Percentiles rank a stretch among this genome's conserved stretches.
Conservation (phyloP, 106 monocot genomes). For the Dendrobium chrysotoxum region DNA sequence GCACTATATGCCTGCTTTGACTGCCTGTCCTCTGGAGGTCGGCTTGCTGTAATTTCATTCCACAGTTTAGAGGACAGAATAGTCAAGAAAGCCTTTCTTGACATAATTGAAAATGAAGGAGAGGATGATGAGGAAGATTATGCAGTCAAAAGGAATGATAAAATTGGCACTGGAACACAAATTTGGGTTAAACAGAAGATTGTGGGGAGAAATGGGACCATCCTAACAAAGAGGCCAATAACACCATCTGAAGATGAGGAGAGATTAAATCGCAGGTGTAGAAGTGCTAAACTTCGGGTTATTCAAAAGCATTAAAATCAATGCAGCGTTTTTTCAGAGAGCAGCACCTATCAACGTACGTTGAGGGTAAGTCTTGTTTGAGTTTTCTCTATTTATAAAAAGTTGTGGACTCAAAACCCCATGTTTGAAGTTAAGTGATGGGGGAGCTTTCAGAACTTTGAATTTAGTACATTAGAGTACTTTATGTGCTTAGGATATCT, state of each 20-base stretch:
- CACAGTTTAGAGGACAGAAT: slow-evolving; percentile 97
- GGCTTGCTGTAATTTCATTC: slow-evolving; percentile 91
- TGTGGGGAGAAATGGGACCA: slow-evolving; percentile 42
- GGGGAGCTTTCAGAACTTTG: neutral
- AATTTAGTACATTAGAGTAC: neutral
- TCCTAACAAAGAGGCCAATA: slow-evolving; percentile 85
- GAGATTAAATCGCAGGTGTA: slow-evolving; percentile 65
- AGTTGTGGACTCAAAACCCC: neutral
- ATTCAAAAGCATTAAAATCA: slow-evolving; percentile 45
- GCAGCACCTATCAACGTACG: neutral
- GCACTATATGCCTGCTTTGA: slow-evolving; percentile 75
- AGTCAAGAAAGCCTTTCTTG: slow-evolving; percentile 86
- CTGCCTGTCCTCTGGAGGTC: slow-evolving; percentile 75
- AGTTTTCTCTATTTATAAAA: neutral
- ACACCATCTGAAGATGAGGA: slow-evolving; percentile 87
- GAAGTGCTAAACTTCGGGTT: slow-evolving; percentile 94
- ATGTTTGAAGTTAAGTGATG: neutral
- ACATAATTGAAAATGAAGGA: slow-evolving; percentile 36
- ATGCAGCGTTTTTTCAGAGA: neutral
- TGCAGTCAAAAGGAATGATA: neutral
- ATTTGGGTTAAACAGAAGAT: slow-evolving; percentile 55
- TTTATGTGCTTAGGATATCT: neutral
- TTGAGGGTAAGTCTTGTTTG: neutral
- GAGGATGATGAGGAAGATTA: slow-evolving; percentile 9
- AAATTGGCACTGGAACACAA: slow-evolving; percentile 22